These are phyloP conservation scores for Solanum ossicruentum DNA, from an alignment of 257 asterid genomes.

Conservation along the genomic window DNA sequence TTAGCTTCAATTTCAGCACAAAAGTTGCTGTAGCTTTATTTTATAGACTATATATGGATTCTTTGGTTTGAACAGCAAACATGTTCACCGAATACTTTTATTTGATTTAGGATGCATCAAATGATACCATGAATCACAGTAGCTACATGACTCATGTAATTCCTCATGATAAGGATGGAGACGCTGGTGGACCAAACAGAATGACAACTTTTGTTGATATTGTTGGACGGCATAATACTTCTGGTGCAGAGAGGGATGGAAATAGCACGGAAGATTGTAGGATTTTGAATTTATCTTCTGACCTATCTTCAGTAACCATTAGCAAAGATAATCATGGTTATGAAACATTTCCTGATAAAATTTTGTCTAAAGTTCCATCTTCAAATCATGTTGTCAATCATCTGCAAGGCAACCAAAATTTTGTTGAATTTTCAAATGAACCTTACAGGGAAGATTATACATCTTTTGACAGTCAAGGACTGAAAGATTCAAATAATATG, in stretches of 20 bases:
- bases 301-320: conserved; percentile 1
- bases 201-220: conserved; percentile 67
- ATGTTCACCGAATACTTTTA: background rate
- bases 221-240: conserved; percentile 54
- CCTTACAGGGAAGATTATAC: conserved; percentile 28
- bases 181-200: conserved; percentile 34
- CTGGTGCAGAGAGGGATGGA: conserved; percentile 47
- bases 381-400: background rate
- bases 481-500: conserved; percentile 23
- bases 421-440: conserved; percentile 23
- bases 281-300: conserved; percentile 5
- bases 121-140: conserved; percentile 22
- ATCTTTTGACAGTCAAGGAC: conserved; percentile 22
- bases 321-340: background rate
- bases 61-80: background rate
- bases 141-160: conserved; percentile 10
- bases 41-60: background rate
- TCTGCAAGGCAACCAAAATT: conserved; percentile 5
- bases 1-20: background rate
- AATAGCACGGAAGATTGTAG: conserved; percentile 24
- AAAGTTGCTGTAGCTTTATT: background rate
- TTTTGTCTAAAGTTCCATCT: background rate
- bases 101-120: conserved; percentile 9
- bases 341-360: background rate
- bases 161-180: conserved; percentile 40